Percentiles rank a stretch among this genome's conserved stretches.
Conservation (phyloP, 2,329 filamentous ascomycete species). For the Diaporthe batatas region DNA sequence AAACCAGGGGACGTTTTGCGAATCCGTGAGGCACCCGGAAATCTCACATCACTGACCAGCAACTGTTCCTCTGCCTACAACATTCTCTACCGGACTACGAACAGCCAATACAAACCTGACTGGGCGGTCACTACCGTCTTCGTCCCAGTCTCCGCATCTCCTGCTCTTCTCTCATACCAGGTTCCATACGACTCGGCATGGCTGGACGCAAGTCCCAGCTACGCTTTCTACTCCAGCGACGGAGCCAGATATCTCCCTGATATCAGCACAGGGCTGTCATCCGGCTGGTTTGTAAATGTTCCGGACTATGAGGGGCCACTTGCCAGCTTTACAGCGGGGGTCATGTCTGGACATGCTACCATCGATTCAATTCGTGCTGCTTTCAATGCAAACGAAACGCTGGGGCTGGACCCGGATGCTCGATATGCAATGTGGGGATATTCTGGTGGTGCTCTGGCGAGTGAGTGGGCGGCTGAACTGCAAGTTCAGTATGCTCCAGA, state of each 20-base stretch:
- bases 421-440: conserved; percentile 65
- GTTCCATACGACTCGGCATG: conserved; percentile 56
- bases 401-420: conserved; percentile 47
- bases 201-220: conserved; percentile 55
- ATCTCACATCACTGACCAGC: conserved; percentile 43
- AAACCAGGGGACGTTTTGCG: conserved; percentile 49
- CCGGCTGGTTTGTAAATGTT: conserved; percentile 59
- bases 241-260: conserved; percentile 45
- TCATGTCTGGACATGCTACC: conserved; percentile 58
- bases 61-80: conserved; percentile 50
- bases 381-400: conserved; percentile 45
- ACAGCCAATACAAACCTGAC: conserved; percentile 50
- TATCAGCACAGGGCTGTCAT: conserved; percentile 51
- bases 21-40: conserved; percentile 48
- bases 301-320: conserved; percentile 62
- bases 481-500: conserved; percentile 67
- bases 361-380: conserved; percentile 61
- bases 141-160: conserved; percentile 46
- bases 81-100: conserved; percentile 55
- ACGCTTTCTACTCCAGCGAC: conserved; percentile 47
- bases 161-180: conserved; percentile 57
- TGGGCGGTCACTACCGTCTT: conserved; percentile 58
- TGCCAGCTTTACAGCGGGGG: conserved; percentile 59
- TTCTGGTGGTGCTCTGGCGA: conserved; percentile 66
- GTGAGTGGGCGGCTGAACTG: conserved; percentile 65